Evolutionary conservation across 257 asterid genomes (phyloP).

Genomic region (Solanum arcanum): DNA sequence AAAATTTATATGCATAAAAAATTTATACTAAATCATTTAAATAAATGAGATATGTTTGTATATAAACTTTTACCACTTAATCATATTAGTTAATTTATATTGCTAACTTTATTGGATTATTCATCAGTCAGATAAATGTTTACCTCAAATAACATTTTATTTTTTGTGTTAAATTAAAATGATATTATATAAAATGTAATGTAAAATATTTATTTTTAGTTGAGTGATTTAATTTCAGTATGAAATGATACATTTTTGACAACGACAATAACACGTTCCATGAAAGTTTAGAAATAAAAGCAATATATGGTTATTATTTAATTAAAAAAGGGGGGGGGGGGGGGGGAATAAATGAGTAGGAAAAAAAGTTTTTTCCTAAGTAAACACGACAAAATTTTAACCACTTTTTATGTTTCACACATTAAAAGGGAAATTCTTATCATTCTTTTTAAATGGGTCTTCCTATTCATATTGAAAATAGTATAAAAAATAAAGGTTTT

Average conservation of each 20-base stretch:
- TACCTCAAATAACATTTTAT: background rate
- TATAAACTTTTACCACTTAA: background rate
- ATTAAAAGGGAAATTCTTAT: background rate
- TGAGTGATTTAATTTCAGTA: background rate
- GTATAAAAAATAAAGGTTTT: background rate
- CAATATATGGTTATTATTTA: background rate
- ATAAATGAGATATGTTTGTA: background rate
- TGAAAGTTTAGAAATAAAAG: background rate
- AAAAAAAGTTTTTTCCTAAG: background rate
- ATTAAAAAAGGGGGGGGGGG: background rate
- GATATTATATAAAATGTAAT: background rate
- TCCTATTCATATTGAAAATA: background rate
- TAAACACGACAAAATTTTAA: background rate
- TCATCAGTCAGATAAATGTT: background rate
- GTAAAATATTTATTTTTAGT: background rate
- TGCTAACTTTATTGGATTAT: background rate
- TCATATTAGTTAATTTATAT: background rate
- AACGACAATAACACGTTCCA: background rate
- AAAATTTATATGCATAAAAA: fast-evolving
- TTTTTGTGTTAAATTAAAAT: background rate
- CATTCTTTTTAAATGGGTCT: background rate
- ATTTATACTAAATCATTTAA: too few relatives aligned
- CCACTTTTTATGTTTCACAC: background rate
- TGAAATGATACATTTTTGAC: background rate
- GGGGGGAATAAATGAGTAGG: background rate